Conservation (phyloP, 225 moss, liverwort and hornwort species). For the Climacium dendroides region DNA sequence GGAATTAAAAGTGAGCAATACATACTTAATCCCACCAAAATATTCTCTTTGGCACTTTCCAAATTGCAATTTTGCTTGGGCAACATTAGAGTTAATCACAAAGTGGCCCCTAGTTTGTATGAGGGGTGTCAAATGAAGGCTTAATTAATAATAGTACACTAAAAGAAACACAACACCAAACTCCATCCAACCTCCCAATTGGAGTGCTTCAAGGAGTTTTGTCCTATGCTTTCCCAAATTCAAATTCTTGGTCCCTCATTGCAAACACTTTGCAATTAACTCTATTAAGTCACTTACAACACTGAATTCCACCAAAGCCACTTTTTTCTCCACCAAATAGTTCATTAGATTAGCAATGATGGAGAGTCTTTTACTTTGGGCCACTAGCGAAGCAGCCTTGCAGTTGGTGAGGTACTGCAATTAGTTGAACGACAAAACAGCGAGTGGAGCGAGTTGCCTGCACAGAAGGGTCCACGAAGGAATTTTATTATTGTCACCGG, state of each 20-base stretch:
- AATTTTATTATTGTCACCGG: rapidly evolving
- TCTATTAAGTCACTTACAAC: too few species aligned
- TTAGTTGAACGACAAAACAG: background rate
- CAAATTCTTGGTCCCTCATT: too few species aligned
- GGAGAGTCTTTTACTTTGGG: background rate
- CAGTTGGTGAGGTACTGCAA: background rate
- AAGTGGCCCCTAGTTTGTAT: too few species aligned
- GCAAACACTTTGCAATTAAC: too few species aligned
- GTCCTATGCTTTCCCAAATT: too few species aligned
- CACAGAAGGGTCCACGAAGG: background rate
- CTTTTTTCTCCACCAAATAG: background rate
- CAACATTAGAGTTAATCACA: too few species aligned
- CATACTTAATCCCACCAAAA: background rate
- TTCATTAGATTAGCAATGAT: background rate
- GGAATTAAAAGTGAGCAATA: background rate
- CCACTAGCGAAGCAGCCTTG: background rate
- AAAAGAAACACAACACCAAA: too few species aligned
- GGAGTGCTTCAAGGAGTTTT: too few species aligned
- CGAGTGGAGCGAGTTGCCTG: background rate
- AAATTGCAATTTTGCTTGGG: background rate
- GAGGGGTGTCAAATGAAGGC: too few species aligned
- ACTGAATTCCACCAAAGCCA: background rate
- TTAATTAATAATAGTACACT: too few species aligned
- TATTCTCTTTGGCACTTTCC: too few species aligned
- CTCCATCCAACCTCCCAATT: too few species aligned